A percentile compares a stretch with the other conserved stretches of the same genome.
phyloP scores from a whole-genome alignment of 2,329 filamentous ascomycete genomes.

The Trichoderma simmonsii region DNA sequence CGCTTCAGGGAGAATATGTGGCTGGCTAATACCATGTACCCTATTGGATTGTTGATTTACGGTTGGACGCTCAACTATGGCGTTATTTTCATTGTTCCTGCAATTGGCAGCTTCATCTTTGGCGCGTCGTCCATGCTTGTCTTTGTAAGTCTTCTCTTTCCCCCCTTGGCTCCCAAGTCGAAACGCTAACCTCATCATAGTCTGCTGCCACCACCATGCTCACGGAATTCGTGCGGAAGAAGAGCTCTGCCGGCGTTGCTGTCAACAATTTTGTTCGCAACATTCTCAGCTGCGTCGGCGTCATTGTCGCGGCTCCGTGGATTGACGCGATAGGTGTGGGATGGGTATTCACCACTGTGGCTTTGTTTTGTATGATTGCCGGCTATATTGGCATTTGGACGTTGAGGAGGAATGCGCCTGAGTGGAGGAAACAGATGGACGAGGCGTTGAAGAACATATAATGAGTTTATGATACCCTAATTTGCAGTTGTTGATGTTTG shows the following conservation, averaged over 20 bases:
- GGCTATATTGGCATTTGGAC: constrained; percentile 57
- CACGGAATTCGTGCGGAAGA: constrained; percentile 75
- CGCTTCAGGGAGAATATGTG: constrained; percentile 80
- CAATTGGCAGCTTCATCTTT: constrained; percentile 69
- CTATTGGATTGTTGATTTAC: constrained; percentile 68
- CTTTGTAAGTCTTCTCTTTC: constrained; percentile 49
- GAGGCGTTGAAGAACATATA: constrained; percentile 34
- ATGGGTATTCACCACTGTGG: constrained; percentile 66
- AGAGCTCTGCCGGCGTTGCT: constrained; percentile 69
- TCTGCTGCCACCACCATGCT: constrained; percentile 74
- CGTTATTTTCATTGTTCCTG: constrained; percentile 60
- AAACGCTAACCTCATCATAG: constrained; percentile 23
- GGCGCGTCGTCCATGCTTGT: constrained; percentile 77
- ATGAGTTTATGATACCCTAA: constrained; percentile 1
- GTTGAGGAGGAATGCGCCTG: constrained; percentile 57
- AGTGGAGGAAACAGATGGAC: constrained; percentile 65
- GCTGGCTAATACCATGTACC: constrained; percentile 69
- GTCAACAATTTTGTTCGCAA: constrained; percentile 81
- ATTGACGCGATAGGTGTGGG: constrained; percentile 70
- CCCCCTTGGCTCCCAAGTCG: background rate
- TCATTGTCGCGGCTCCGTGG: constrained; percentile 66
- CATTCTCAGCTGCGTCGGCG: constrained; percentile 70
- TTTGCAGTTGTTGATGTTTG: background rate
- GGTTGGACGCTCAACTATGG: constrained; percentile 71
- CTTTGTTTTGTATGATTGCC: constrained; percentile 53